Evolutionary conservation across 2,329 filamentous ascomycete genomes (phyloP), one percentile per base, ranked within the genome.

Genomic region (Aspergillus proliferans): DNA sequence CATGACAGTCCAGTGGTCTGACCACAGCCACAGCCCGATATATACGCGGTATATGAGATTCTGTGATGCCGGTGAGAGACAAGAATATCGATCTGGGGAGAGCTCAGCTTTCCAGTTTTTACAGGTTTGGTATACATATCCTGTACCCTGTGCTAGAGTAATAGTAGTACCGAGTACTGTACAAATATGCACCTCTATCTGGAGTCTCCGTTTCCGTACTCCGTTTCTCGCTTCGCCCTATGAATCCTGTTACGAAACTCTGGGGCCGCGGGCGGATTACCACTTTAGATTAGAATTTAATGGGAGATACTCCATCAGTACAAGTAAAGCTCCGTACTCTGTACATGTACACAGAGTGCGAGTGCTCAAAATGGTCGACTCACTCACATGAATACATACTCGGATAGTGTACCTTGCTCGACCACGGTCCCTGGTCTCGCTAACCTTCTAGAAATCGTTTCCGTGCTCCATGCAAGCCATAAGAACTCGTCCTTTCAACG

Each of bases 201-300:
- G 26, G 26, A 30, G 26, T 30, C 26, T 30, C 26, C 22, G 22
- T 24, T 4, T 24, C 7, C 26, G 26, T 30, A 28, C 26, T 30
- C 26, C 26, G 26, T 30, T 12, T 30, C 9, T 30, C 10, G 26
- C 10, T 30, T 30, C 10, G 10, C 26, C 26, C 26, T 30, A 54
- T 55, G 52, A 52, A 55, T 56, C 52, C 51, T 50, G 21, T 56
- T 57, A 58, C 54, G 54, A 54, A 54, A 57, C 46, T 53, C 56
- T 55, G 56, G 57, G 56, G 54, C 54, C 26, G 26, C 26, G 26
- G 26, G 26, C 26, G 10, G 26, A 30, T 30, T 30, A 12, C 26
- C 26, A 4, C 26, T 30, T 12, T 30, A 10, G 10, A 30, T 30
- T 30, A 30, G 26, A 30, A 30, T 30, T 30, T 30, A 12, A 12